Evolutionary conservation across 2,329 filamentous ascomycete genomes (phyloP), one percentile per base, ranked within the genome.

Genomic region (Hypoxylon sp.): DNA sequence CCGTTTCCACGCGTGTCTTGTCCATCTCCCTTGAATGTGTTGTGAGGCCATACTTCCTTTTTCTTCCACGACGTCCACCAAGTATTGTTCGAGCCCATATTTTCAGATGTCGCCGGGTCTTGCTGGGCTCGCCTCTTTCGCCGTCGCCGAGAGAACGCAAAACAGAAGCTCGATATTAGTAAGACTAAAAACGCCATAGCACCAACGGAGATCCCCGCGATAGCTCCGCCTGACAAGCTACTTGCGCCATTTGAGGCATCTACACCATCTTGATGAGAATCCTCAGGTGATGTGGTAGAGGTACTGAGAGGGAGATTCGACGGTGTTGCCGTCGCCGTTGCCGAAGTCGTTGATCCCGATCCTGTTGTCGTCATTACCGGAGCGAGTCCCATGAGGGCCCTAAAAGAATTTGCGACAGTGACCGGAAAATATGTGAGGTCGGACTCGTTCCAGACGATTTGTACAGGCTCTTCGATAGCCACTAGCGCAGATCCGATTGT

Each of bases 341-440:
- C 10, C 5, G 48, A 28, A 9, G 21, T 2, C 23, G 19, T 38
- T 13, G 61, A 52, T 10, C 17, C n/a, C 2, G 43, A 9, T 30
- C 28, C 4, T 13, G 46, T 28, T 14, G 46, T 43, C 5, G 25
- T 32, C 5, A 38, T 36, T 30, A 30, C 2, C 14, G 46, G 52
- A 10, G 52, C 5, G 1, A 63, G 28, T 17, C 49, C 46, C 61
- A 64, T 64, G 13, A 64, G 14, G n/a, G 38, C 30, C 21, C 55
- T 58, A 13, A 64, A 53, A 5, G 61, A 64, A 13, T 64, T 46
- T 2, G 53, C 53, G n/a, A 64, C 55, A 19, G 61, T 13, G 3
- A n/a, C 38, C 11, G 53, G 49, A 19, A 64, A 59, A 11, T 23
- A 53, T 7, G 55, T 59, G 2, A 64, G 61, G 49, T 64, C 61